These are phyloP conservation scores for Zygotorulaspora danielsina DNA, from an alignment of 805 yeast species.

Conservation along the genomic window DNA sequence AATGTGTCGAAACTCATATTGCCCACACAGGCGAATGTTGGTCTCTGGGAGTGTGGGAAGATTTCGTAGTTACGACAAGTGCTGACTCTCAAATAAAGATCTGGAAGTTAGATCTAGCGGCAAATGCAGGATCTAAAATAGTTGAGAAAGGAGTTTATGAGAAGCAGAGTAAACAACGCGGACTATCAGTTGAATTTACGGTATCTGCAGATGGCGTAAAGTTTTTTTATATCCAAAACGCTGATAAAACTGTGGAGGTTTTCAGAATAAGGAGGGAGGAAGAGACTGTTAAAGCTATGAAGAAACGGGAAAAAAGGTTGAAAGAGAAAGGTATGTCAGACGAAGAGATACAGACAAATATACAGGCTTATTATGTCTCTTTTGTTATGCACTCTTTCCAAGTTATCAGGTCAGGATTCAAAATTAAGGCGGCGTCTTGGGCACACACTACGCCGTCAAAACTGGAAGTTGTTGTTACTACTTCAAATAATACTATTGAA, in stretches of 20 bases:
- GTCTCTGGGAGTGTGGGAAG: slow-evolving; percentile 56
- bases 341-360: slow-evolving; percentile 53
- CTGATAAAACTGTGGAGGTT: slow-evolving; percentile 75
- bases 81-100: slow-evolving; percentile 76
- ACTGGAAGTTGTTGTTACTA: slow-evolving; percentile 58
- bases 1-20: slow-evolving; percentile 89
- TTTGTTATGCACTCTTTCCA: slow-evolving; percentile 67
- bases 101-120: slow-evolving; percentile 65
- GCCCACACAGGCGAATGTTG: slow-evolving; percentile 95
- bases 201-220: slow-evolving; percentile 23
- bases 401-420: slow-evolving; percentile 57
- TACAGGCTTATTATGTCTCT: slow-evolving; percentile 46
- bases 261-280: slow-evolving; percentile 71
- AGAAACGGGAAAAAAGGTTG: slow-evolving; percentile 73
- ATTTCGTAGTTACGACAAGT: slow-evolving; percentile 65
- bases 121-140: slow-evolving; percentile 50
- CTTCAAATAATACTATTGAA: slow-evolving; percentile 73
- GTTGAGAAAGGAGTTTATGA: slow-evolving; percentile 62
- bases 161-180: slow-evolving; percentile 72
- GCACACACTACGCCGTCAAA: slow-evolving; percentile 44
- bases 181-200: slow-evolving; percentile 53
- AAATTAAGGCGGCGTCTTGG: slow-evolving; percentile 68
- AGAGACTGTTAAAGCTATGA: slow-evolving; percentile 73
- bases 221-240: slow-evolving; percentile 67
- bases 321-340: slow-evolving; percentile 61